These are phyloP conservation scores for Blastocystis sp. DNA, from an alignment of 352 stramenopile genomes.

Conservation along the genomic window DNA sequence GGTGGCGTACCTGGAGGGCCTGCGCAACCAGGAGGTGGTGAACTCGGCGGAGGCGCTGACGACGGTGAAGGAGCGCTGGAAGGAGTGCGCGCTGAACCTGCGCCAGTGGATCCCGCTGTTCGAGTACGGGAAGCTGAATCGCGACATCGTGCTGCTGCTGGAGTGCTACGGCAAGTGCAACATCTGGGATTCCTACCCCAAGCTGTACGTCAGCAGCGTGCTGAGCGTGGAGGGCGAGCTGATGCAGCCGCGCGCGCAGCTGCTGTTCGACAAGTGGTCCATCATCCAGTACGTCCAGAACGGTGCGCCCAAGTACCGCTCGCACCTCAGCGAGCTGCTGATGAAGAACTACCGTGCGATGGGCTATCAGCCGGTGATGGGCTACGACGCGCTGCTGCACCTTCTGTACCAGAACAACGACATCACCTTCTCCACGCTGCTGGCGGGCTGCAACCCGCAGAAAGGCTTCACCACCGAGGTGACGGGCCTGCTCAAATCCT, in stretches of 20 bases:
- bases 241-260: background rate
- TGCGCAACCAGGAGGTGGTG: constrained; percentile 39
- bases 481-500: background rate
- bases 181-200: constrained; percentile 52
- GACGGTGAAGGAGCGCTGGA: constrained; percentile 51
- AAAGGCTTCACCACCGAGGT: constrained; percentile 34
- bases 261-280: background rate
- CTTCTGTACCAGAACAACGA: constrained; percentile 6
- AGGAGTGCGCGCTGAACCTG: constrained; percentile 51
- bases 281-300: background rate
- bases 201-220: background rate
- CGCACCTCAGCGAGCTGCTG: background rate
- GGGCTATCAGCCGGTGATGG: constrained; percentile 16
- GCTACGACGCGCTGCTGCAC: constrained; percentile 23
- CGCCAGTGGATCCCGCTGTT: constrained; percentile 17
- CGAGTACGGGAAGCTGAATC: constrained; percentile 54
- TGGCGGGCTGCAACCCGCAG: background rate
- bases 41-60: constrained; percentile 7
- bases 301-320: background rate
- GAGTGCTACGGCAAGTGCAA: constrained; percentile 36
- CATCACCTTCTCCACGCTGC: background rate
- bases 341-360: constrained; percentile 1
- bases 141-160: constrained; percentile 4
- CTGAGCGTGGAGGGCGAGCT: constrained; percentile 9
- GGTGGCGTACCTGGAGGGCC: constrained; percentile 39